A percentile compares a stretch with the other conserved stretches of the same genome.
These are phyloP conservation scores for Pluteus cervinus DNA, from an alignment of 768 basidiomycete genomes.

Conservation along the genomic window DNA sequence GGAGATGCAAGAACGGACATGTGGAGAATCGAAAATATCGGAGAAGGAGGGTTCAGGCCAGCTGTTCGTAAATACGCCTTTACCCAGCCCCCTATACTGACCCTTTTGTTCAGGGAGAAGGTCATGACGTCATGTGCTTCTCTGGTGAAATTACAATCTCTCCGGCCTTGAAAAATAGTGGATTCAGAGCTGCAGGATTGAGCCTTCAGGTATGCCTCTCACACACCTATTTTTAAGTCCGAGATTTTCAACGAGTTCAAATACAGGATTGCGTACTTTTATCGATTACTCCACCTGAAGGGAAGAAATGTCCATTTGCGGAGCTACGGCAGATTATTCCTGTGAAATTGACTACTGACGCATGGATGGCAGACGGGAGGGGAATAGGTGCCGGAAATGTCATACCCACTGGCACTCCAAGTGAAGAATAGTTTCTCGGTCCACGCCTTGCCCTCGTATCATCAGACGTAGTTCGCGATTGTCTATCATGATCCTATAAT, in stretches of 20 bases:
- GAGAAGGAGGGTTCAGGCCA: slow-evolving; percentile 55
- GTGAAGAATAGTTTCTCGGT: too few relatives aligned
- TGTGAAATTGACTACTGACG: slow-evolving; percentile 58
- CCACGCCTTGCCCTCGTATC: too few relatives aligned
- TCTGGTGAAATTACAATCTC: slow-evolving; percentile 55
- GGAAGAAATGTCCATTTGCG: slow-evolving; percentile 44
- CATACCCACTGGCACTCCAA: background rate
- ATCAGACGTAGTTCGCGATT: too few relatives aligned
- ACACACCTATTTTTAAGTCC: too few relatives aligned
- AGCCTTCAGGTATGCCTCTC: slow-evolving; percentile 45
- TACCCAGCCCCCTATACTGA: too few relatives aligned
- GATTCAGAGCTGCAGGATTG: slow-evolving; percentile 62
- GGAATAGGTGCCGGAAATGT: slow-evolving; percentile 20
- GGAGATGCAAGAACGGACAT: slow-evolving; percentile 67
- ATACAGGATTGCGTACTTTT: slow-evolving; percentile 61
- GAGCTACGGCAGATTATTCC: slow-evolving; percentile 62
- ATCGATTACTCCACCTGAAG: slow-evolving; percentile 53
- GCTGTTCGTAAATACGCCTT: slow-evolving; percentile 31
- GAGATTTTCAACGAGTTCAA: background rate
- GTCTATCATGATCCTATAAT: too few relatives aligned
- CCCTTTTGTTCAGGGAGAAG: slow-evolving; percentile 43
- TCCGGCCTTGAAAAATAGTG: slow-evolving; percentile 43
- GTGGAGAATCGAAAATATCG: slow-evolving; percentile 60
- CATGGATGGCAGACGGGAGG: slow-evolving; percentile 39
- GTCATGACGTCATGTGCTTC: slow-evolving; percentile 55